Evolutionary conservation across 2,329 filamentous ascomycete genomes (phyloP), one percentile per base, ranked within the genome.

Genomic region (Diaporthe velutina): DNA sequence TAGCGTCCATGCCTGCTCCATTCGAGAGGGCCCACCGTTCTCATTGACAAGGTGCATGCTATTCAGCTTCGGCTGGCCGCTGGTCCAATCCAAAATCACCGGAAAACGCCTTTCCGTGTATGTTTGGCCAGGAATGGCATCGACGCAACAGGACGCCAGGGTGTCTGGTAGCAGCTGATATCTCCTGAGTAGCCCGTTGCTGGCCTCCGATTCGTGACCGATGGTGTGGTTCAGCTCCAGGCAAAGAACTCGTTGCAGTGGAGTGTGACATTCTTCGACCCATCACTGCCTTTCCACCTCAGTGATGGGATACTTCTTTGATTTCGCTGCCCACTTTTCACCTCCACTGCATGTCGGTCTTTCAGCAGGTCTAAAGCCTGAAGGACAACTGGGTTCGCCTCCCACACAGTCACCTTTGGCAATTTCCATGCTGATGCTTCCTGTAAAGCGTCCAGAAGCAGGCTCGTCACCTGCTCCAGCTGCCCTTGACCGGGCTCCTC

Each of bases 391-490:
- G 48, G 17, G 12, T 54, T 68, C n/a, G 33, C 64, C 13, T 68
- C 64, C 64, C 64, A 68, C 15, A 68, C 19, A 2, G 64, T 68
- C 7, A 68, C 64, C 19, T 68, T 68, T 28, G 64, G 64, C 19
- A 68, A n/a, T 2, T 15, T 2, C 64, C 64, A 68, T 13, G n/a
- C 64, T 33, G 1, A 19, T 15, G 64, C 64, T 33, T 68, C 64
- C 10, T 54, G 22, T 13, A 68, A 15, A 40, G 64, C 48, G 5
- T 68, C 48, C 40, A 54, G 33, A 22, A 68, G 33, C 1, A 68
- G 33, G 15, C 45, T 30, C 17, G 35, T 33, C 13, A 68, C 22
- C n/a, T 68, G 22, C 1, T 40, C 48, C 8, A 15, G 3, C 64
- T 68, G 64, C 13, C 6, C 25, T 9, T 19, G 8, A 22, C 8